Evolutionary conservation across 176 grass and related monocot species (phyloP).

Genomic region (Bothriochloa decipiens): DNA sequence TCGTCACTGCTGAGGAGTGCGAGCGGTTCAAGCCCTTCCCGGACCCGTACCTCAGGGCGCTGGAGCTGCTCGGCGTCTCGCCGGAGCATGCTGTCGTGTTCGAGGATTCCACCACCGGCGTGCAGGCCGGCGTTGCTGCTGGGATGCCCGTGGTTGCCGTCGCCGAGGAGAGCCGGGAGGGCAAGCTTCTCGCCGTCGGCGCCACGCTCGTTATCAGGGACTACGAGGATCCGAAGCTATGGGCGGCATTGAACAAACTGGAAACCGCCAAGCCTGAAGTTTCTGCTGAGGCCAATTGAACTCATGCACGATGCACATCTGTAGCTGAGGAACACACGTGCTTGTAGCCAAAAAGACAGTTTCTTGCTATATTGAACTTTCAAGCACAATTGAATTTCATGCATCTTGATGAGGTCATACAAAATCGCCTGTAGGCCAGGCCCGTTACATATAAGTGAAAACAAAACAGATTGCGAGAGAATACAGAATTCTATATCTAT

Average conservation of each 20-base stretch:
- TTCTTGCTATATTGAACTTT: neutral
- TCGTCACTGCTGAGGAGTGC: constrained; percentile 73
- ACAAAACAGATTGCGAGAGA: constrained; percentile 1
- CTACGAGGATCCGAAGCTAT: constrained; percentile 72
- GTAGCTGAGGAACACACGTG: neutral
- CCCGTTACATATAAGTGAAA: neutral
- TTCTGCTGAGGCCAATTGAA: neutral
- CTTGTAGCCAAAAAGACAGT: neutral
- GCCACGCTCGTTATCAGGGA: constrained; percentile 68
- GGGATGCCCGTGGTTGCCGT: constrained; percentile 70
- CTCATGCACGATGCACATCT: neutral
- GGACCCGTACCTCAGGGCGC: constrained; percentile 68
- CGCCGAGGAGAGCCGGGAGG: constrained; percentile 51
- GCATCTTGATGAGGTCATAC: neutral
- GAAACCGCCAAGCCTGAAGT: neutral
- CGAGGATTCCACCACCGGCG: constrained; percentile 68
- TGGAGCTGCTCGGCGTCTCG: constrained; percentile 57
- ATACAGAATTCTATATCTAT: neutral
- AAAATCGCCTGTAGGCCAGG: constrained; percentile 17
- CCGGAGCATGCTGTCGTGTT: constrained; percentile 58
- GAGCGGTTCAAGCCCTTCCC: constrained; percentile 61
- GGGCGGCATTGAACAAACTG: constrained; percentile 50
- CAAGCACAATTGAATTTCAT: neutral
- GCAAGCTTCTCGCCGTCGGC: constrained; percentile 49
- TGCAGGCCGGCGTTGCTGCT: constrained; percentile 71